phyloP scores from a whole-genome alignment of 1,139 yeast genomes.

The Yarrowia galli region DNA sequence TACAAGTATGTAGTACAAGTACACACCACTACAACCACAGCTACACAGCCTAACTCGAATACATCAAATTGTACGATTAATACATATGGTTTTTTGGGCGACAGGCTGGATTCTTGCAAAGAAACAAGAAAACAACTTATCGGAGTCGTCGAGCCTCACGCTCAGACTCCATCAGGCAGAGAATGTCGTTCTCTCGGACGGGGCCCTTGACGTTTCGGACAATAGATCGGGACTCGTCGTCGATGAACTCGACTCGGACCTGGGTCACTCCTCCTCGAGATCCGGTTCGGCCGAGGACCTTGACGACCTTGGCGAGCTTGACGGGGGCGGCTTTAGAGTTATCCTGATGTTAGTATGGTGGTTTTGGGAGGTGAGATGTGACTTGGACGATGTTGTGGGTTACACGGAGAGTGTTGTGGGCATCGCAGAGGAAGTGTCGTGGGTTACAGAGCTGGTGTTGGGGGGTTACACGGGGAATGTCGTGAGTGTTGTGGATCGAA shows the following conservation, averaged over 20 bases:
- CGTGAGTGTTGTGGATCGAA: neutral
- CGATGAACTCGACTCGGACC: slow-evolving; percentile 99
- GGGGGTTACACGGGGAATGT: neutral
- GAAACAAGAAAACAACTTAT: slow-evolving; percentile 45
- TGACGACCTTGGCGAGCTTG: slow-evolving; percentile 98
- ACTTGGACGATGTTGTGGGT: neutral
- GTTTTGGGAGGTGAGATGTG: neutral
- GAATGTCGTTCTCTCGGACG: slow-evolving; percentile 98
- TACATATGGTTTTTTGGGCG: slow-evolving; percentile 37
- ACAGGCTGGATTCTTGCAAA: neutral
- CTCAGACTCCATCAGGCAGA: slow-evolving; percentile 99
- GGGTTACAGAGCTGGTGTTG: neutral
- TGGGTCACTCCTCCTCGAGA: slow-evolving; percentile 99
- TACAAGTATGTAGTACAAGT: too few species aligned
- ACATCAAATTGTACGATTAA: slow-evolving; percentile 35
- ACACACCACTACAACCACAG: too few species aligned
- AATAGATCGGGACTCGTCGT: slow-evolving; percentile 96
- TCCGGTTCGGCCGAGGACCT: slow-evolving; percentile 99
- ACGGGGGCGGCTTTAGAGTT: slow-evolving; percentile 65
- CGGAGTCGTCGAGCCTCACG: slow-evolving; percentile 90
- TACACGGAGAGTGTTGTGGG: neutral
- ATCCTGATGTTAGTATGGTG: slow-evolving; percentile 48
- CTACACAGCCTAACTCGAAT: neutral
- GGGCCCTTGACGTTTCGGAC: slow-evolving; percentile 99
- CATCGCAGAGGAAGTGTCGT: neutral